phyloP scores from a whole-genome alignment of 139 green algal species.

The Haematococcus sp. region DNA sequence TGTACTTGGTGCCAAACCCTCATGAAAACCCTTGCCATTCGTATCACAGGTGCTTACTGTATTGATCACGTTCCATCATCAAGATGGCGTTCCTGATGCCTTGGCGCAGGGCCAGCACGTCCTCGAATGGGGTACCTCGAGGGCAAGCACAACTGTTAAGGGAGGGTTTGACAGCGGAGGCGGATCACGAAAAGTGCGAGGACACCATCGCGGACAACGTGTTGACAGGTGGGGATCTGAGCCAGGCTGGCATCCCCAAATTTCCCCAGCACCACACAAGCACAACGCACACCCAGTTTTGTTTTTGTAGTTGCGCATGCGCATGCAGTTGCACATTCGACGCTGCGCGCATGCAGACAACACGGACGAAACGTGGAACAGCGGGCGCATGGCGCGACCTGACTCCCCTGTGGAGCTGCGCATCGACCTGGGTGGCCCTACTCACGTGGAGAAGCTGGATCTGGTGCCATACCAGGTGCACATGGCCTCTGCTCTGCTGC shows the following conservation, averaged over 20 bases:
- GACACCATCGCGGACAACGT: background rate
- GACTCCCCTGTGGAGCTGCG: background rate
- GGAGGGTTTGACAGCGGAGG: background rate
- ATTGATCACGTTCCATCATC: too few species aligned
- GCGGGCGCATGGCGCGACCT: background rate
- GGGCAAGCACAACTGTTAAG: background rate
- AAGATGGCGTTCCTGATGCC: too few species aligned
- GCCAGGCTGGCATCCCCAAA: too few species aligned
- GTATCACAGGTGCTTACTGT: too few species aligned
- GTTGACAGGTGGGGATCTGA: too few species aligned
- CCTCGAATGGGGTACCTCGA: too few species aligned
- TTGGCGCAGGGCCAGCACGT: too few species aligned
- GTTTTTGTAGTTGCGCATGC: background rate
- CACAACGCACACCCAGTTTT: background rate
- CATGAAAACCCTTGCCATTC: too few species aligned
- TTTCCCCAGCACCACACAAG: too few species aligned
- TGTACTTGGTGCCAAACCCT: too few species aligned
- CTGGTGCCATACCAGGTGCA: slow-evolving; percentile 18
- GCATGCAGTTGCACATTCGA: background rate
- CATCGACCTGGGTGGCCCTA: background rate
- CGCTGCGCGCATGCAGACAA: background rate
- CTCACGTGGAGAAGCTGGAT: background rate
- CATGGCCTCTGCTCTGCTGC: too few species aligned
- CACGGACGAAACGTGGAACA: slow-evolving; percentile 16
- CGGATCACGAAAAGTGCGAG: background rate